Percentiles rank a stretch among this genome's conserved stretches.
Conservation (phyloP, 129 eudicot genomes). For the Deinandra increscens region DNA sequence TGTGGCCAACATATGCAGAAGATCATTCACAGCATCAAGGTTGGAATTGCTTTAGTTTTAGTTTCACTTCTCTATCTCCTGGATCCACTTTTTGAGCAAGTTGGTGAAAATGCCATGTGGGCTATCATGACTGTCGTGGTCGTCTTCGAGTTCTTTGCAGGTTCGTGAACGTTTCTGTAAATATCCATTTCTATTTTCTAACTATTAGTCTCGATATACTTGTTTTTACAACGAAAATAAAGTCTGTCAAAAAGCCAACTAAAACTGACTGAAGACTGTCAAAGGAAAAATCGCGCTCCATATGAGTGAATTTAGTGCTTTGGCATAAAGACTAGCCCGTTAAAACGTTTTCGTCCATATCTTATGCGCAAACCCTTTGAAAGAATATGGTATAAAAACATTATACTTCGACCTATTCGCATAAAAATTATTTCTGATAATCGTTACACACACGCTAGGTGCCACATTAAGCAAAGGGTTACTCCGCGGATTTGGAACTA, state of each 20-base stretch:
- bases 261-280: too few relatives aligned
- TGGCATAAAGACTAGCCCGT: not conserved
- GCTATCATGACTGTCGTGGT: conserved; percentile 94
- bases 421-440: not conserved
- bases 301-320: not conserved
- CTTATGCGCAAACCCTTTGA: not conserved
- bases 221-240: too few relatives aligned
- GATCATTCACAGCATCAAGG: conserved; percentile 64
- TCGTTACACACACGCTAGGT: conserved; percentile 39
- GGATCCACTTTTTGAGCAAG: conserved; percentile 66
- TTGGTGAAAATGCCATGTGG: conserved; percentile 92
- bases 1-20: conserved; percentile 28
- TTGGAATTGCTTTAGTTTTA: conserved; percentile 75
- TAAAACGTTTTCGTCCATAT: not conserved
- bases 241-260: too few relatives aligned
- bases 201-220: not conserved
- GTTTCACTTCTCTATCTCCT: conserved; percentile 72
- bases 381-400: not conserved
- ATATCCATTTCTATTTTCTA: not conserved
- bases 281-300: not conserved
- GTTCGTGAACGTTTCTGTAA: conserved; percentile 39
- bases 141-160: conserved; percentile 80
- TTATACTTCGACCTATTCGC: not conserved
- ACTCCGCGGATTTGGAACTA: conserved; percentile 72
- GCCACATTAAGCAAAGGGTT: conserved; percentile 86